A percentile compares a stretch with the other conserved stretches of the same genome.
Evolutionary conservation across 2,329 filamentous ascomycete species (phyloP).

Genomic region (Teratosphaeria zuluensis): DNA sequence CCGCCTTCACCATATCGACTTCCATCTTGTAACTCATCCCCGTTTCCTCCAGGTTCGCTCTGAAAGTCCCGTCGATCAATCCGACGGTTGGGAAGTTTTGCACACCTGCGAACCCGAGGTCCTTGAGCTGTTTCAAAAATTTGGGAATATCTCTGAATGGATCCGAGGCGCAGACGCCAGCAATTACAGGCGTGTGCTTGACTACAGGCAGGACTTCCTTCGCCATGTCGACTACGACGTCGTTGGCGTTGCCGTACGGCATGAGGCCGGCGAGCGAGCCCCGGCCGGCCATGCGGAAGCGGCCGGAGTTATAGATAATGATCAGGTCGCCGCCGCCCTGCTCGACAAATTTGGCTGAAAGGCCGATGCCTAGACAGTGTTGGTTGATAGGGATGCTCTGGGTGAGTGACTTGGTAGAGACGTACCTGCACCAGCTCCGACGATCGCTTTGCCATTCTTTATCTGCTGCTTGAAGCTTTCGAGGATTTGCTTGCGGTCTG

Average conservation of each 20-base stretch:
- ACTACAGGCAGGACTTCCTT: slow-evolving; percentile 58
- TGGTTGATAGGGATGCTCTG: background rate
- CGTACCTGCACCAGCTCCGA: slow-evolving; percentile 56
- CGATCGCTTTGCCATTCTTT: slow-evolving; percentile 47
- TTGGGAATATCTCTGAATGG: slow-evolving; percentile 54
- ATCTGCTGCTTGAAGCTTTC: slow-evolving; percentile 45
- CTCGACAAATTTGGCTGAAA: slow-evolving; percentile 63
- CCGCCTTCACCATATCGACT: slow-evolving; percentile 56
- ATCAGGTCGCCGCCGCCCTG: slow-evolving; percentile 59
- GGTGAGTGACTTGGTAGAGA: background rate
- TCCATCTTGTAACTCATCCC: slow-evolving; percentile 60
- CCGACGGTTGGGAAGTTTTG: slow-evolving; percentile 69
- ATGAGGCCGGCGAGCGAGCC: slow-evolving; percentile 61
- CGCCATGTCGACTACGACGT: slow-evolving; percentile 61
- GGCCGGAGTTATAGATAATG: slow-evolving; percentile 62
- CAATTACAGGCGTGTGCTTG: slow-evolving; percentile 53
- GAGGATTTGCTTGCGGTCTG: slow-evolving; percentile 48
- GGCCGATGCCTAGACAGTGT: slow-evolving; percentile 47
- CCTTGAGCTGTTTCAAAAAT: slow-evolving; percentile 52
- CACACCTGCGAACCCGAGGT: slow-evolving; percentile 57
- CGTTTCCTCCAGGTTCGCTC: slow-evolving; percentile 59
- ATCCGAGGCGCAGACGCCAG: slow-evolving; percentile 62
- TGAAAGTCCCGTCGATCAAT: slow-evolving; percentile 58
- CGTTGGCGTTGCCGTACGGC: slow-evolving; percentile 63
- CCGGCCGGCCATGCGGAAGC: slow-evolving; percentile 63